These are phyloP conservation scores for Scedosporium apiospermum DNA, from an alignment of 2,329 filamentous ascomycete genomes.

Conservation along the genomic window DNA sequence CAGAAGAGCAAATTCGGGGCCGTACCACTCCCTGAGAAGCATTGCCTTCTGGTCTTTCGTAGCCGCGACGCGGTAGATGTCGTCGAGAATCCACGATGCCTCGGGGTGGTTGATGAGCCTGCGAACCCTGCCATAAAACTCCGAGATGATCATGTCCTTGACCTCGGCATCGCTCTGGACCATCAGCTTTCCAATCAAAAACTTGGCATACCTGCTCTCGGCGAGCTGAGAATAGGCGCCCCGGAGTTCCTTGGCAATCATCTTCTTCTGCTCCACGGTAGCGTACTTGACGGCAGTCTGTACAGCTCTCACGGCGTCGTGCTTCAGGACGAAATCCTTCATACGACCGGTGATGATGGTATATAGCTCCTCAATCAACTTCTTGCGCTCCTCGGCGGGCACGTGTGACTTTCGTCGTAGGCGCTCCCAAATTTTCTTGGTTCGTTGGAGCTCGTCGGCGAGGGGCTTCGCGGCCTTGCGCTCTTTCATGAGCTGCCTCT, in stretches of 20 bases:
- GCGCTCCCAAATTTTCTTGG: slow-evolving; percentile 96
- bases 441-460: slow-evolving; percentile 76
- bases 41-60: slow-evolving; percentile 77
- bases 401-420: slow-evolving; percentile 90
- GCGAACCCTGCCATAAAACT: slow-evolving; percentile 91
- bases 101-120: slow-evolving; percentile 94
- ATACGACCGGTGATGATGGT: slow-evolving; percentile 83
- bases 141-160: slow-evolving; percentile 77
- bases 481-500: slow-evolving; percentile 79
- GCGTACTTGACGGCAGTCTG: slow-evolving; percentile 97
- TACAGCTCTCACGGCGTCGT: slow-evolving; percentile 91
- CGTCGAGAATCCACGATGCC: slow-evolving; percentile 94
- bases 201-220: slow-evolving; percentile 96
- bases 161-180: slow-evolving; percentile 86
- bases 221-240: slow-evolving; percentile 77
- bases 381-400: slow-evolving; percentile 76
- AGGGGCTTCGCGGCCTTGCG: slow-evolving; percentile 90
- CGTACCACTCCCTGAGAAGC: slow-evolving; percentile 91
- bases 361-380: slow-evolving; percentile 83
- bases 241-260: slow-evolving; percentile 78
- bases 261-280: slow-evolving; percentile 70
- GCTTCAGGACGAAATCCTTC: slow-evolving; percentile 95
- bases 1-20: slow-evolving; percentile 81
- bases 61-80: slow-evolving; percentile 85
- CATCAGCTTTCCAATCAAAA: slow-evolving; percentile 89